phyloP scores from a whole-genome alignment of 2,329 filamentous ascomycete species.

The Cercospora sesami region DNA sequence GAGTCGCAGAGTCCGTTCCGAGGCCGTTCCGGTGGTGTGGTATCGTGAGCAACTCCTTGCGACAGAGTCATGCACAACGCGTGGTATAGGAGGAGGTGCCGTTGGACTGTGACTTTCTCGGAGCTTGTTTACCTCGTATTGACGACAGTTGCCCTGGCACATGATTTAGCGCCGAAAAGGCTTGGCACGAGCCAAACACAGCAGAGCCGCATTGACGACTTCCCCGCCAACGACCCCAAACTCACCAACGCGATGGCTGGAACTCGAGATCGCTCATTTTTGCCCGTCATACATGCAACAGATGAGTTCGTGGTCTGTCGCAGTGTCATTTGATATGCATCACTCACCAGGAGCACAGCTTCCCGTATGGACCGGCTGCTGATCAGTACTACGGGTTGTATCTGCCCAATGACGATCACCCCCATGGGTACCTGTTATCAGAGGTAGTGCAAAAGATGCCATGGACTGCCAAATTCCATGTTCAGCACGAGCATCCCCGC shows the following conservation, averaged over 20 bases:
- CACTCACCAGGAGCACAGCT: slow-evolving; percentile 26
- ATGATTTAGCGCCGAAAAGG: not conserved
- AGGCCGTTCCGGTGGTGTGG: not conserved
- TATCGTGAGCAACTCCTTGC: not conserved
- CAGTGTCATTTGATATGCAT: not conserved
- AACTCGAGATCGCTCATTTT: not conserved
- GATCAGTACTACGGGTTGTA: slow-evolving; percentile 61
- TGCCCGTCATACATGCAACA: slow-evolving; percentile 17
- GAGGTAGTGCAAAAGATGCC: slow-evolving; percentile 60
- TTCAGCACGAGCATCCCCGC: slow-evolving; percentile 44
- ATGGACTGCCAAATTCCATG: slow-evolving; percentile 56
- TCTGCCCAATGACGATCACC: slow-evolving; percentile 63
- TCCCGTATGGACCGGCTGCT: slow-evolving; percentile 49
- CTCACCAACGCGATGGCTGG: not conserved
- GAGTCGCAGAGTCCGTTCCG: not conserved
- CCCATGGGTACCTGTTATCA: slow-evolving; percentile 59
- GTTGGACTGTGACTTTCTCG: not conserved
- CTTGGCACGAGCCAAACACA: not conserved
- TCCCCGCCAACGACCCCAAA: not conserved
- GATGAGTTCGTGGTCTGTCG: slow-evolving; percentile 14
- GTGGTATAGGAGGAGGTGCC: slow-evolving; percentile 10
- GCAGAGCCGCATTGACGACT: not conserved
- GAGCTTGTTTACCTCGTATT: slow-evolving; percentile 10
- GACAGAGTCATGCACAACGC: slow-evolving; percentile 7
- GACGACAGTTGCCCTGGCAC: slow-evolving; percentile 7